Percentiles rank a stretch among this genome's conserved stretches.
Evolutionary conservation across 2,329 filamentous ascomycete genomes (phyloP).

Genomic region (Neoscytalidium dimidiatum): DNA sequence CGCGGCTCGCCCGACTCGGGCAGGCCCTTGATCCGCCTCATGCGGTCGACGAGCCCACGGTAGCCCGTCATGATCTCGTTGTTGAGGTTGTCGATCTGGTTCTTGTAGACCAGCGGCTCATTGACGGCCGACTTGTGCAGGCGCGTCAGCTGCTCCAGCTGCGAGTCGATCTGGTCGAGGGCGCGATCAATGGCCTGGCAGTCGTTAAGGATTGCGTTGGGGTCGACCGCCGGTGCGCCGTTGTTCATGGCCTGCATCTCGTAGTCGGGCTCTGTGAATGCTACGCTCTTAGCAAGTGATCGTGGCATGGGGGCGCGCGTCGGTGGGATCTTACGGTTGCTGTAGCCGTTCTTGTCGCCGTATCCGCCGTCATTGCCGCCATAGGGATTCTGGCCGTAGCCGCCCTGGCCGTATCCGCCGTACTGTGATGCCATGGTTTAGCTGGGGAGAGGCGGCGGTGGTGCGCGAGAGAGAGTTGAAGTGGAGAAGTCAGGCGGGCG

Average conservation of each 20-base stretch:
- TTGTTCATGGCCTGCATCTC: constrained; percentile 69
- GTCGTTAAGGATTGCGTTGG: constrained; percentile 80
- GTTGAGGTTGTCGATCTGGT: constrained; percentile 70
- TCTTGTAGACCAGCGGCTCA: constrained; percentile 72
- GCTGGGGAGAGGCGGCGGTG: not conserved
- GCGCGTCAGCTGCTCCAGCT: constrained; percentile 70
- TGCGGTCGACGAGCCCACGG: constrained; percentile 73
- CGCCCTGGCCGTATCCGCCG: constrained; percentile 44
- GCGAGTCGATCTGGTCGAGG: constrained; percentile 72
- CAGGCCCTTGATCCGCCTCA: constrained; percentile 80
- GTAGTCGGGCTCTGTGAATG: constrained; percentile 48
- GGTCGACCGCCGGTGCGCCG: constrained; percentile 48
- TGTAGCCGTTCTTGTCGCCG: constrained; percentile 28
- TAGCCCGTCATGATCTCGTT: constrained; percentile 83
- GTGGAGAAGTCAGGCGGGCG: not conserved
- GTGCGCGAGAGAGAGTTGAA: not conserved
- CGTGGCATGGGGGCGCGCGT: constrained; percentile 23
- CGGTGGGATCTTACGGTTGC: constrained; percentile 26
- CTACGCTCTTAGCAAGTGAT: constrained; percentile 36
- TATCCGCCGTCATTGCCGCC: constrained; percentile 54
- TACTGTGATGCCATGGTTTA: constrained; percentile 35
- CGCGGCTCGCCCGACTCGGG: constrained; percentile 71
- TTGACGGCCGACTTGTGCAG: constrained; percentile 72
- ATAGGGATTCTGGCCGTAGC: constrained; percentile 46
- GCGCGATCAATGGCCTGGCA: constrained; percentile 78